phyloP scores from a whole-genome alignment of 495 filamentous ascomycete species.

The Aspergillus biplanus region DNA sequence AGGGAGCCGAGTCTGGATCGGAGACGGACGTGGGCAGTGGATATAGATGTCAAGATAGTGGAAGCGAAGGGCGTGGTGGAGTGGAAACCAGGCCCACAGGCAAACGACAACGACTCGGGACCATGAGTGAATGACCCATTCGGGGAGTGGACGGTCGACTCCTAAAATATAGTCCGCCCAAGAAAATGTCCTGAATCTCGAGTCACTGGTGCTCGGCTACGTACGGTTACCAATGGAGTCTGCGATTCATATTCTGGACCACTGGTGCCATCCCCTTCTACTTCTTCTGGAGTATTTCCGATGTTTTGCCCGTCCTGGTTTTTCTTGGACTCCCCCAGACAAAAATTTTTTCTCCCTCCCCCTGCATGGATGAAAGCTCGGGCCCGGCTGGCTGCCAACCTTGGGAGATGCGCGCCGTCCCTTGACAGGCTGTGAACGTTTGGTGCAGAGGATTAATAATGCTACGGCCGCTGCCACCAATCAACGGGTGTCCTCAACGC shows the following conservation, averaged over 20 bases:
- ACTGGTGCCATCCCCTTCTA: not conserved
- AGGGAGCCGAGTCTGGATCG: not conserved
- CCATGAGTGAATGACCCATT: not conserved
- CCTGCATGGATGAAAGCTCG: too few species aligned
- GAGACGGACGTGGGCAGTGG: not conserved
- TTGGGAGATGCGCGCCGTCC: too few species aligned
- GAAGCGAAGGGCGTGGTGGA: constrained; percentile 2
- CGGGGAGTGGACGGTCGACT: not conserved
- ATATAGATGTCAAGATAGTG: not conserved
- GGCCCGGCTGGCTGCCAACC: too few species aligned
- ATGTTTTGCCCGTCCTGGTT: not conserved
- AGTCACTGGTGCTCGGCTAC: not conserved
- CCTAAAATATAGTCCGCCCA: too few species aligned
- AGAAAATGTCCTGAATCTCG: too few species aligned
- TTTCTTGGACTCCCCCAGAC: not conserved
- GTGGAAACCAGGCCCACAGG: not conserved
- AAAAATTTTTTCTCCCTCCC: too few species aligned
- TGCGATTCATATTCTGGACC: not conserved
- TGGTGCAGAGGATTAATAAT: not conserved
- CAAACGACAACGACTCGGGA: not conserved
- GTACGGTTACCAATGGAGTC: not conserved
- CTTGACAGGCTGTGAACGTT: too few species aligned
- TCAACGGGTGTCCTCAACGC: not conserved
- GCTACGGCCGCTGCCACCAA: not conserved
- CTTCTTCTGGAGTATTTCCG: not conserved